phyloP scores from a whole-genome alignment of 306 rosid genomes.

The Psophocarpus tetragonolobus region DNA sequence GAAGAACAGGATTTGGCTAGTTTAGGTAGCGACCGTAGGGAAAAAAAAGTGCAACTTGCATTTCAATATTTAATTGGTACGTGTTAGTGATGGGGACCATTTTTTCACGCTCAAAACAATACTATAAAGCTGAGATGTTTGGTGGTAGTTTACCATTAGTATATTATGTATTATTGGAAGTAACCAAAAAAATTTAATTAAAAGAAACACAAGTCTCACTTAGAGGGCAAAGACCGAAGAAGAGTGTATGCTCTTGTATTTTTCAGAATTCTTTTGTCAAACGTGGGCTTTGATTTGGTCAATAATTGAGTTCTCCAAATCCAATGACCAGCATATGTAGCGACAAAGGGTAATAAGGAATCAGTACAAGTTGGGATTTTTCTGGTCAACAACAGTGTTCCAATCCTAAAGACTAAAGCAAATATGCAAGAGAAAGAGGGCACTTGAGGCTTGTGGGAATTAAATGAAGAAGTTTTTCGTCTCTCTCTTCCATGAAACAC shows the following conservation, averaged over 20 bases:
- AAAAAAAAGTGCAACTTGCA: background rate
- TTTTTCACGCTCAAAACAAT: background rate
- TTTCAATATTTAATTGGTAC: background rate
- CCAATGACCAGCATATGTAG: background rate
- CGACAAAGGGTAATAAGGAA: background rate
- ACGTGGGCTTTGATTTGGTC: conserved; percentile 20
- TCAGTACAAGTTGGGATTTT: background rate
- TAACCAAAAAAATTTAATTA: conserved; percentile 17
- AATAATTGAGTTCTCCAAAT: conserved; percentile 11
- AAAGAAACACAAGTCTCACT: background rate
- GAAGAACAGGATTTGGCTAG: background rate
- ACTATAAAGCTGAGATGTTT: background rate
- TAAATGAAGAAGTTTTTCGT: background rate
- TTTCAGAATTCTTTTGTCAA: background rate
- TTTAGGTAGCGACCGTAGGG: background rate
- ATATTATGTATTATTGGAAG: conserved; percentile 4
- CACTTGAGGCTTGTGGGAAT: background rate
- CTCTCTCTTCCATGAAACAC: background rate
- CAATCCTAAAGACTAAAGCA: background rate
- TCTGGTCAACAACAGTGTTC: conserved; percentile 6
- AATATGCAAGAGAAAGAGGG: too few relatives aligned
- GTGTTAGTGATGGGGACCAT: background rate
- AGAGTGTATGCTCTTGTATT: background rate
- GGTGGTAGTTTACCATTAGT: background rate
- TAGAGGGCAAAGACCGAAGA: background rate